phyloP scores from a whole-genome alignment of 1,284 basidiomycete species.

The Ceraceosorus guamensis region DNA sequence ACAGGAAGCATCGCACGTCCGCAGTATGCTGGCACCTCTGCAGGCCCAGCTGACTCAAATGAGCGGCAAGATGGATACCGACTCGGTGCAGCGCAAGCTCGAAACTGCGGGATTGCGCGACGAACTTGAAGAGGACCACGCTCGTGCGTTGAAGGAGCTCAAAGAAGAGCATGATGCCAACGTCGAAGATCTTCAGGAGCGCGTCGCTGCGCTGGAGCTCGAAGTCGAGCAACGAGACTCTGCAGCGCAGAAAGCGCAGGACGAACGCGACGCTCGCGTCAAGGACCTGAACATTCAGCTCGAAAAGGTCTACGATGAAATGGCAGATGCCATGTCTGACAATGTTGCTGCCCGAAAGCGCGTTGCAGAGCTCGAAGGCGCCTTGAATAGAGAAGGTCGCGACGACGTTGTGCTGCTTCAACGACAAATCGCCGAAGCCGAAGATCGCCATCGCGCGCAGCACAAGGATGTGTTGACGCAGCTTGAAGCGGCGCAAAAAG shows the following conservation, averaged over 20 bases:
- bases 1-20: neutral
- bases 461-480: neutral
- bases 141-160: constrained; percentile 7
- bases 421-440: neutral
- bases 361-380: neutral
- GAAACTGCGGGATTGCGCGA: neutral
- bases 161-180: constrained; percentile 2
- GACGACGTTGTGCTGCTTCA: neutral
- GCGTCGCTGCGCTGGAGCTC: neutral
- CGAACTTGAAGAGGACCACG: constrained; percentile 4
- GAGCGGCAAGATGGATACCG: neutral
- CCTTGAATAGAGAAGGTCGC: neutral
- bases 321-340: neutral
- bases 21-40: neutral
- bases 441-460: neutral
- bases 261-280: neutral
- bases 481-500: neutral
- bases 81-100: neutral
- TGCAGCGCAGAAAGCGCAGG: neutral
- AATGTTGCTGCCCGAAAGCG: neutral
- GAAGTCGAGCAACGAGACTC: neutral
- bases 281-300: neutral
- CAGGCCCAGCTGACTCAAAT: neutral
- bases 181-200: constrained; percentile 1
- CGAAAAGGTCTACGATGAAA: neutral